Base-by-base conservation (phyloP, 306 rosid genomes). In the Arachis hypogaea region DNA sequence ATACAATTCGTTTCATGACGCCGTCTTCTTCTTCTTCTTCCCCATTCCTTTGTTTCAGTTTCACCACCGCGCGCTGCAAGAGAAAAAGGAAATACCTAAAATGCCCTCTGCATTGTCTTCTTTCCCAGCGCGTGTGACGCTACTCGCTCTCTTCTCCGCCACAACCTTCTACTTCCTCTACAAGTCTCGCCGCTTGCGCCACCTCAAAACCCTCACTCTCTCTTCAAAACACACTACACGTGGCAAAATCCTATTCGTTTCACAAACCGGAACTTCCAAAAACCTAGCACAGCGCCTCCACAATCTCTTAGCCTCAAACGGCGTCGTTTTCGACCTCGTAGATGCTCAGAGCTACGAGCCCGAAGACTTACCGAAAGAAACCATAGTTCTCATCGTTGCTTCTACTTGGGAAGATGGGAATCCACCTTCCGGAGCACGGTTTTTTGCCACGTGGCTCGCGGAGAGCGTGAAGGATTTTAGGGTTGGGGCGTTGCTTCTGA, bases 331-430 rank as follows among this genome's bases (percentile, higher is more conserved):
- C 73, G 96, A 89, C 75, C 69, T 94, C 62, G 61, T 87, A 52
- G 88, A 94, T 69, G 74, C 87, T 11, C 57, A 72, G 18, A 74
- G 58, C 78, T 94, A 88, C 82, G 99, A 94, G 65, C 99, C 99
- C 0, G 96, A 94, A 10, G 99, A 94, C 70, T 90, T 94, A 5
- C 85, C 88, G 0, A 94, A 89, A 59, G 99, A 94, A 63, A 71
- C 74, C 11, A 73, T 88, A 6, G 81, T 92, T 16, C 69, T 94
- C 57, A 62, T 94, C 43, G 77, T 94, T 10, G 93, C 96, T 28
- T 94, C 99, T 14, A 92, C 99, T 4, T 92, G 99, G 99, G 95
- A 94, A 58, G 84, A 92, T 41, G 99, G 96, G 3, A 80, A 80
- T 5, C 89, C 99, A 0, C 95, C 99, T 7, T 16, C 80, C 4